Evolutionary conservation across 192 early-diverging fungal species (phyloP).

Genomic region (Coemansia aciculifera): DNA sequence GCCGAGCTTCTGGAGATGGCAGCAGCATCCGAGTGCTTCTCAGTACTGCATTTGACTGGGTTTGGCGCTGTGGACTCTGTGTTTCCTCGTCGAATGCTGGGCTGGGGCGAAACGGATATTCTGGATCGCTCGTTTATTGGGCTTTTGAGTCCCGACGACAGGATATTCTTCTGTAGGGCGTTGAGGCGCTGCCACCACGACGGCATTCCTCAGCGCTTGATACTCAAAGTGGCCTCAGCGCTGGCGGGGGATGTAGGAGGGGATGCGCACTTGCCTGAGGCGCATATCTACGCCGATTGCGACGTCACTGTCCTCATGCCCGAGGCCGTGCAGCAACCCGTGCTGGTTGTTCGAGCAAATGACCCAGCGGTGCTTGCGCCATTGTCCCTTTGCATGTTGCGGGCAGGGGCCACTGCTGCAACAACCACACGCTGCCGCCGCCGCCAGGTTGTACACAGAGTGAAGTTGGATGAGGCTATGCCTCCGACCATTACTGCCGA

Average conservation of each 20-base stretch:
- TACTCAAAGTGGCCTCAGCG: constrained; percentile 24
- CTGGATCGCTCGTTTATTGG: constrained; percentile 50
- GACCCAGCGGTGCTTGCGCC: constrained; percentile 16
- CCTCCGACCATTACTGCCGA: neutral
- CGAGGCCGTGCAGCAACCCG: constrained; percentile 42
- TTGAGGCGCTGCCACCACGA: constrained; percentile 42
- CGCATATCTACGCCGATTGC: constrained; percentile 26
- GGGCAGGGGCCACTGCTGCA: constrained; percentile 6
- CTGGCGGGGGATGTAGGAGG: neutral
- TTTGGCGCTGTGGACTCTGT: constrained; percentile 48
- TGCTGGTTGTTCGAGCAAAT: constrained; percentile 46
- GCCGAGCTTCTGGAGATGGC: constrained; percentile 23
- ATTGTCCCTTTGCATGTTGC: constrained; percentile 4
- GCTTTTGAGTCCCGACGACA: constrained; percentile 39
- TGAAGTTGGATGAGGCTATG: constrained; percentile 11
- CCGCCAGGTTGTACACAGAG: constrained; percentile 16
- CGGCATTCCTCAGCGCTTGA: constrained; percentile 45
- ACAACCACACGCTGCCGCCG: constrained; percentile 1
- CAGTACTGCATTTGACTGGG: constrained; percentile 42
- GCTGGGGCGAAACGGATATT: constrained; percentile 35
- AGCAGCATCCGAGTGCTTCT: constrained; percentile 30
- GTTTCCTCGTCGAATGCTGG: constrained; percentile 48
- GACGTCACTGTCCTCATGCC: constrained; percentile 56
- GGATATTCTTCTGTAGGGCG: constrained; percentile 39
- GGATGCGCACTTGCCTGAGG: neutral